Evolutionary conservation across 352 stramenopile genomes (phyloP).

Genomic region (Globisporangium paroecandrum): DNA sequence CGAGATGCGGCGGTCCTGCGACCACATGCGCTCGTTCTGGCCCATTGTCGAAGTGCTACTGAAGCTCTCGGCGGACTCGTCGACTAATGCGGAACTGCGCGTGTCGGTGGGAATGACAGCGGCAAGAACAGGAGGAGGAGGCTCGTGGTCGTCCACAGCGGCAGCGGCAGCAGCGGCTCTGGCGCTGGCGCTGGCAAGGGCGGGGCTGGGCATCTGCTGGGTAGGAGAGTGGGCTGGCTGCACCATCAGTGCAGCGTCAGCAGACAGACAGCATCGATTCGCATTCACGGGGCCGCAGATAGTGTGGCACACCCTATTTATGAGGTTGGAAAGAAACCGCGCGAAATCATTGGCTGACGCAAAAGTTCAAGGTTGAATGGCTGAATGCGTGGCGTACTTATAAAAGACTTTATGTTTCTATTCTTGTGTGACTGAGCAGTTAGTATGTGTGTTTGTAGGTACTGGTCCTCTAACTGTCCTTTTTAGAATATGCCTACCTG

Average conservation of each 20-base stretch:
- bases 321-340: background rate
- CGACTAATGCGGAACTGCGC: background rate
- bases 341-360: background rate
- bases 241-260: background rate
- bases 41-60: conserved; percentile 21
- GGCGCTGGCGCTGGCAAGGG: background rate
- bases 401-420: background rate
- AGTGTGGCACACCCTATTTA: background rate
- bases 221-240: background rate
- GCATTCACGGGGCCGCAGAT: background rate
- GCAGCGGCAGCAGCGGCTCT: background rate
- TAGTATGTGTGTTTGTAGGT: background rate
- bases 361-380: conserved; percentile 2
- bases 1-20: conserved; percentile 42
- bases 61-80: background rate
- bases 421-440: background rate
- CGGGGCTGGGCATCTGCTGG: background rate
- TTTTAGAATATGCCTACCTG: background rate
- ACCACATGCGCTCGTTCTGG: conserved; percentile 46
- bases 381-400: background rate
- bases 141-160: conserved; percentile 12
- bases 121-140: conserved; percentile 18
- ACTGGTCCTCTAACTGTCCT: background rate
- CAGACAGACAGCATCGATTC: background rate
- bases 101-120: background rate